Percentiles rank a stretch among this genome's conserved stretches.
phyloP scores from a whole-genome alignment of 2,329 filamentous ascomycete genomes.

The Fusarium robinianum region DNA sequence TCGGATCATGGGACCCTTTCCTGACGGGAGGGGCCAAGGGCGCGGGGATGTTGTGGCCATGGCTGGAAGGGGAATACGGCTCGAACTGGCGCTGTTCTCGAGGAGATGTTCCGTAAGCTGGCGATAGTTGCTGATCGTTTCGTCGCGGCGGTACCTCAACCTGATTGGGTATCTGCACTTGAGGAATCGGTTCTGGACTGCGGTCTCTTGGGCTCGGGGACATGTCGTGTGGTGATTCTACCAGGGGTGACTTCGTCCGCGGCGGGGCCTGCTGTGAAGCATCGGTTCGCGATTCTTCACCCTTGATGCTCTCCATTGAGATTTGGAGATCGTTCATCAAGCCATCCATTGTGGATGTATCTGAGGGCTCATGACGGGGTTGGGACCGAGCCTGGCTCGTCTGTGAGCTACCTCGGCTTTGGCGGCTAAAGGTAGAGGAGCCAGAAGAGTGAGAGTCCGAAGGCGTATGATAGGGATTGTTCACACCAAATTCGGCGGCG shows the following conservation, averaged over 20 bases:
- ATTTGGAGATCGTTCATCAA: constrained; percentile 61
- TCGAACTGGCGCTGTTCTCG: constrained; percentile 21
- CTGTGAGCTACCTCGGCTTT: constrained; percentile 63
- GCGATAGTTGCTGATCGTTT: constrained; percentile 17
- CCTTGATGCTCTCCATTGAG: constrained; percentile 48
- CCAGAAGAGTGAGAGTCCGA: constrained; percentile 69
- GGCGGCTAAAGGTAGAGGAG: constrained; percentile 62
- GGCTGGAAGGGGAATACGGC: constrained; percentile 15
- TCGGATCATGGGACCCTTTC: constrained; percentile 46
- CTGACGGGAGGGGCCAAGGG: constrained; percentile 33
- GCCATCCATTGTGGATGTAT: constrained; percentile 53
- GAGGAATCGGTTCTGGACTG: constrained; percentile 31
- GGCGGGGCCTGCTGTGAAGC: constrained; percentile 36
- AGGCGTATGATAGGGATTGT: constrained; percentile 67
- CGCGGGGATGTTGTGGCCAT: constrained; percentile 10
- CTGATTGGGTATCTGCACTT: constrained; percentile 26
- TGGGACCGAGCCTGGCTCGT: constrained; percentile 49
- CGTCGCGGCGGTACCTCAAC: constrained; percentile 17
- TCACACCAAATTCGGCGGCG: constrained; percentile 62
- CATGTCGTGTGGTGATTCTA: constrained; percentile 37
- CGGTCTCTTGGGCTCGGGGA: constrained; percentile 32
- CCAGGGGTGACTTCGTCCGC: constrained; percentile 32
- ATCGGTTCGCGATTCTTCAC: constrained; percentile 42
- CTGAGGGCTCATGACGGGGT: constrained; percentile 46
- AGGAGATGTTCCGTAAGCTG: constrained; percentile 26